Evolutionary conservation across 2,329 filamentous ascomycete genomes (phyloP).

Genomic region (Clarireedia hainanense): DNA sequence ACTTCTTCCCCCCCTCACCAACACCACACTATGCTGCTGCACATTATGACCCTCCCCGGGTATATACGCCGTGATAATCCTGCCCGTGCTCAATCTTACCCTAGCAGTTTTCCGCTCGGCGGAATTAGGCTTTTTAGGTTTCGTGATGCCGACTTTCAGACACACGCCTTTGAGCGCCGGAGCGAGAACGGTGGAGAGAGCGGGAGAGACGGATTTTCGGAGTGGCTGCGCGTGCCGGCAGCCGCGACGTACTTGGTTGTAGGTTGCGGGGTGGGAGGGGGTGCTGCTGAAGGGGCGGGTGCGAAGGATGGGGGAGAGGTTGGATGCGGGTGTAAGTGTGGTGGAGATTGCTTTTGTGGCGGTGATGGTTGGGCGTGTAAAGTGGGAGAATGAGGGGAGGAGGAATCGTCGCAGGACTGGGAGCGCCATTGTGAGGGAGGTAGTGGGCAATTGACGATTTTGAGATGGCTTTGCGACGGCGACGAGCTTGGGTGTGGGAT

Average conservation of each 20-base stretch:
- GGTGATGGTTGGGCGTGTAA: background rate
- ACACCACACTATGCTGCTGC: constrained; percentile 95
- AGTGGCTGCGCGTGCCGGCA: constrained; percentile 73
- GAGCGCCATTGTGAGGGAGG: constrained; percentile 18
- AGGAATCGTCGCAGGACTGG: constrained; percentile 22
- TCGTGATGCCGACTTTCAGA: constrained; percentile 84
- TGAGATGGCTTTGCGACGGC: background rate
- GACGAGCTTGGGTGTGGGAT: too few species aligned
- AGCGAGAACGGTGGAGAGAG: constrained; percentile 58
- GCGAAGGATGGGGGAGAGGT: constrained; percentile 26
- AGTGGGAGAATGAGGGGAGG: constrained; percentile 12
- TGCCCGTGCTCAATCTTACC: constrained; percentile 80
- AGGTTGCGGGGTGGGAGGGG: background rate
- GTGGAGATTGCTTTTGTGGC: background rate
- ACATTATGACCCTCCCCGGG: constrained; percentile 98
- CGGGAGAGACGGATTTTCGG: constrained; percentile 82
- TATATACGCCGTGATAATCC: constrained; percentile 86
- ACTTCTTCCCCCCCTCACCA: constrained; percentile 84
- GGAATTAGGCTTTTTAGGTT: constrained; percentile 98
- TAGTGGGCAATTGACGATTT: background rate
- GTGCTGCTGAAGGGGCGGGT: constrained; percentile 19
- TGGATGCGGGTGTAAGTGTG: constrained; percentile 15
- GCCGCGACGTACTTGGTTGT: constrained; percentile 35
- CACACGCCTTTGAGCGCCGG: constrained; percentile 94
- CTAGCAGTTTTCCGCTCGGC: constrained; percentile 93